phyloP scores from a whole-genome alignment of 2,329 filamentous ascomycete genomes.

The Epichloe sp. region DNA sequence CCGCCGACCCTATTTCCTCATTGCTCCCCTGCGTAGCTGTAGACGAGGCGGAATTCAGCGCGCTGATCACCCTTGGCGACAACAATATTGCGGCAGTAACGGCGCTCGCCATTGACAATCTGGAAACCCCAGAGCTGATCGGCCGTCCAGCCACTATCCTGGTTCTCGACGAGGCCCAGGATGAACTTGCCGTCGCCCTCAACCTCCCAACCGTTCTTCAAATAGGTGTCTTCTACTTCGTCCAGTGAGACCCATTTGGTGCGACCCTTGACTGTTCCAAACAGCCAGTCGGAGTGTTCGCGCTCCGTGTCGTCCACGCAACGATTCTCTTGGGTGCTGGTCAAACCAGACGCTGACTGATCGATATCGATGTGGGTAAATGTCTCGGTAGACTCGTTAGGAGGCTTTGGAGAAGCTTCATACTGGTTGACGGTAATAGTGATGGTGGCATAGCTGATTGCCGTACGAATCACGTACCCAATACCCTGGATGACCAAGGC shows the following conservation, averaged over 20 bases:
- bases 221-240: conserved; percentile 40
- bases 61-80: conserved; percentile 37
- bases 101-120: conserved; percentile 35
- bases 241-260: conserved; percentile 35
- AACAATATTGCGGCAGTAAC: conserved; percentile 40
- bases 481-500: conserved; percentile 62
- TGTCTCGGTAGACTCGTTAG: conserved; percentile 24
- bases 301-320: conserved; percentile 39
- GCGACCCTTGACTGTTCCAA: conserved; percentile 55
- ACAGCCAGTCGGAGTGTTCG: conserved; percentile 65
- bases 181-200: conserved; percentile 49
- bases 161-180: conserved; percentile 46
- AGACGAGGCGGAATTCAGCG: conserved; percentile 39
- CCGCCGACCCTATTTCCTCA: no score
- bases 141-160: conserved; percentile 40
- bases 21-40: conserved; percentile 29
- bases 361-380: conserved; percentile 56
- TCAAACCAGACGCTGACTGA: conserved; percentile 60
- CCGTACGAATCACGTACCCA: conserved; percentile 59
- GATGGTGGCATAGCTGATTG: conserved; percentile 55
- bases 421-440: conserved; percentile 50
- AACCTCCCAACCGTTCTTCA: conserved; percentile 46
- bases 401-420: conserved; percentile 28
- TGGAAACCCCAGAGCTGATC: conserved; percentile 50
- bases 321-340: conserved; percentile 46